Conservation (phyloP, 805 yeast genomes). For the Kodamaea kakaduensis region DNA sequence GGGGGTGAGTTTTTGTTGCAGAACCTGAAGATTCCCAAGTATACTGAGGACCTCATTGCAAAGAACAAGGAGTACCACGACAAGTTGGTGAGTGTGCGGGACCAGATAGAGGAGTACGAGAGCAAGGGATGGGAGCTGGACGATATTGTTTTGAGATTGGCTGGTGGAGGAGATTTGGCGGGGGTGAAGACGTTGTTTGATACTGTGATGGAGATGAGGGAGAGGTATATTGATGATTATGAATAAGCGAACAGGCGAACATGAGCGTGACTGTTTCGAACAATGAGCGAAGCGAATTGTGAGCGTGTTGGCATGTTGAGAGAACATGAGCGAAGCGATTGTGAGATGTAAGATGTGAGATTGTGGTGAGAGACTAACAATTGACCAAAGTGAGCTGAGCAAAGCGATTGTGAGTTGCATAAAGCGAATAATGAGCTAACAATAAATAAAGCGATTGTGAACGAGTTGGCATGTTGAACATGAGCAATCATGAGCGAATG, state of each 20-base stretch:
- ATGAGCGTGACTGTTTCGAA: too few species aligned
- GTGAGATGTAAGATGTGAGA: too few species aligned
- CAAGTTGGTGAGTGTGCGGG: conserved; percentile 18
- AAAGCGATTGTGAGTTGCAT: too few species aligned
- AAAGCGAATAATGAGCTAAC: too few species aligned
- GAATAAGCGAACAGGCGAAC: too few species aligned
- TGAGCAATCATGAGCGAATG: too few species aligned
- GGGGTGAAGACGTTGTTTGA: conserved; percentile 19
- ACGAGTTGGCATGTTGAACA: too few species aligned
- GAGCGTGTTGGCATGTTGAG: background rate
- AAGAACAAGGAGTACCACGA: conserved; percentile 19
- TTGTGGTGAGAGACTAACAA: background rate
- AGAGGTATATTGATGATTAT: conserved; percentile 20
- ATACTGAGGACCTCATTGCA: conserved; percentile 21
- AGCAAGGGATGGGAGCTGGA: conserved; percentile 37
- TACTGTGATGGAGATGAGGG: conserved; percentile 25
- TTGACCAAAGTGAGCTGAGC: too few species aligned
- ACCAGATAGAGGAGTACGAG: conserved; percentile 29
- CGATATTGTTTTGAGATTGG: conserved; percentile 35
- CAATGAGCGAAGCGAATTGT: background rate
- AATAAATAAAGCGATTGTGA: too few species aligned
- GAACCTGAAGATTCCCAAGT: conserved; percentile 37
- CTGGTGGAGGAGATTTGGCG: conserved; percentile 9
- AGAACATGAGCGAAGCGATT: too few species aligned
- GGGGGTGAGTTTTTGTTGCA: conserved; percentile 33